Percentiles rank a stretch among this genome's conserved stretches.
Conservation (phyloP, 371 early-diverging fungal genomes). For the Massospora cicadina region DNA sequence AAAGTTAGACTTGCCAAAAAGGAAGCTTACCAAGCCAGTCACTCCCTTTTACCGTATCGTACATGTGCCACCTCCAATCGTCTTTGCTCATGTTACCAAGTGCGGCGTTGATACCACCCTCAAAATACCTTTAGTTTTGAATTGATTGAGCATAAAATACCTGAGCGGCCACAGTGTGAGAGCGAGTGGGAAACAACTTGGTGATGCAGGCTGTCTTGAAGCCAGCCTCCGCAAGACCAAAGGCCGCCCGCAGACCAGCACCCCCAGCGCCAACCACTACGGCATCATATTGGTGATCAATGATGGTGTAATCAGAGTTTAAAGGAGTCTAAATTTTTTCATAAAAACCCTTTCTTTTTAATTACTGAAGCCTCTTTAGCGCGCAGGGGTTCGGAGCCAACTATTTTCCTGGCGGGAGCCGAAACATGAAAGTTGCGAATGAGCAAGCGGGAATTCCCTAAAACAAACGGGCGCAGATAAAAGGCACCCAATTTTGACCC, state of each 20-base stretch:
- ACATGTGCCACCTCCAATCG: slow-evolving; percentile 99
- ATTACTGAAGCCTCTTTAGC: slow-evolving; percentile 46
- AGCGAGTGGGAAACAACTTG: slow-evolving; percentile 95
- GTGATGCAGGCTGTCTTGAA: slow-evolving; percentile 97
- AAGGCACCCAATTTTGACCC: not conserved
- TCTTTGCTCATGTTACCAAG: slow-evolving; percentile 97
- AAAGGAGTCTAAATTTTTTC: not conserved
- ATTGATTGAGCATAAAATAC: slow-evolving; percentile 17
- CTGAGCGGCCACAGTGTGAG: slow-evolving; percentile 97
- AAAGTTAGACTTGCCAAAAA: not conserved
- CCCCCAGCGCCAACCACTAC: slow-evolving; percentile 97
- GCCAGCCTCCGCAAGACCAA: slow-evolving; percentile 93
- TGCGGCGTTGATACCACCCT: slow-evolving; percentile 97
- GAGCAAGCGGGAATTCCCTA: not conserved
- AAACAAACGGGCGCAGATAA: slow-evolving; percentile 8
- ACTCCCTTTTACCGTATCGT: slow-evolving; percentile 95
- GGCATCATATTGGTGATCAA: slow-evolving; percentile 95
- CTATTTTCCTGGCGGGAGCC: slow-evolving; percentile 42
- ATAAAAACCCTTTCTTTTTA: not conserved
- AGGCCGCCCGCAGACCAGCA: slow-evolving; percentile 95
- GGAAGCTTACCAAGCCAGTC: slow-evolving; percentile 70
- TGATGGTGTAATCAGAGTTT: slow-evolving; percentile 60
- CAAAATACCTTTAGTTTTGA: slow-evolving; percentile 2
- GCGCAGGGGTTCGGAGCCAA: slow-evolving; percentile 48
- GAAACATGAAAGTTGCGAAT: slow-evolving; percentile 36